Base-by-base conservation (phyloP, 2,329 filamentous ascomycete species). In the Penicillium griseofulvum region DNA sequence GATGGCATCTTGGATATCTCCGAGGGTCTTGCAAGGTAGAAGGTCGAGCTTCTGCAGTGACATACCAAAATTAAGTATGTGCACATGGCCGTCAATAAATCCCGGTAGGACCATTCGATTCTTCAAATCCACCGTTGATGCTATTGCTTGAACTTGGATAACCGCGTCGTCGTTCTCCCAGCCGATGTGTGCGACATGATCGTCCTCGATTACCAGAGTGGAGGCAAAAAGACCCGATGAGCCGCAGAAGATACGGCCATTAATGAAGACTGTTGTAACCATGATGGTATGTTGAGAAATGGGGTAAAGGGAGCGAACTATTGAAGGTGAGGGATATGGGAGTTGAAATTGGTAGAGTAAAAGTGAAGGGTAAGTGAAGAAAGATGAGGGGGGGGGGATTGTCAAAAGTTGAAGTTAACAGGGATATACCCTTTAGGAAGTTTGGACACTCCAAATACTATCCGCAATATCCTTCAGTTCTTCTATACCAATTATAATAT, bases 11-110 rank as follows among this genome's bases (percentile, higher is more conserved):
- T 73, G 74, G 41, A 81, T 80, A 16, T 79, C 76, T 1, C 58
- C 60, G 2, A 81, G 65, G 29, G 70, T 68, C 28, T 68, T 70
- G 56, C 77, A 78, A 3, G 68, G 59, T 8, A 73, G 66, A 5
- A 81, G 66, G 48, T 74, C 65, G 41, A 80, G 69, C 63, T 80
- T 79, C 46, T 73, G 69, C 0, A 81, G 71, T 0, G 76, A 74
- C 33, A 76, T 67, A 0, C 78, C 78, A 26, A 80, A 75, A 33
- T 78, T 69, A 7, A 81, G 68, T 24, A 81, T 71, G 60, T 81
- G 76, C 65, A 74, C 75, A 49, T 80, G 78, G 17, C 74, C 76
- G 58, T 81, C 79, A 37, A 81, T 75, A 55, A 81, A 81, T 0
- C 76, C 74, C 0, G 79, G 78, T 1, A 79, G 63, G 0, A 80